Evolutionary conservation across 148 eudicot genomes (phyloP).

Genomic region (Rhododendron simsii): DNA sequence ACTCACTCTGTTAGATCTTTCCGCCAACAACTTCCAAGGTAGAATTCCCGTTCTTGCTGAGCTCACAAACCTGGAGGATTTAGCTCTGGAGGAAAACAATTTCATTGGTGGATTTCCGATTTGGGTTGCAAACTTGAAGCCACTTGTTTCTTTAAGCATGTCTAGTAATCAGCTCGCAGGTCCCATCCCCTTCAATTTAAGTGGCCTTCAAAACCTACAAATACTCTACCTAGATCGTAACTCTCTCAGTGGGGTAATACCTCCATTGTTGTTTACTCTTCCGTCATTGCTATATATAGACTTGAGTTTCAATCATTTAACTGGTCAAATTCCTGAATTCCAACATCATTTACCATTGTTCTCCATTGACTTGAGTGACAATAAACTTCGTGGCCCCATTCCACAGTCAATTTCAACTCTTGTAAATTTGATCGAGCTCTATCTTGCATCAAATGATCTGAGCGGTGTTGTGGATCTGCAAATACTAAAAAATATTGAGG

Average conservation of each 20-base stretch:
- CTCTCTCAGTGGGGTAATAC: conserved; percentile 21
- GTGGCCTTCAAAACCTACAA: not conserved
- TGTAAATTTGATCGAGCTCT: not conserved
- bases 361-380: not conserved
- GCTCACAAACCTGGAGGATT: not conserved
- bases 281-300: not conserved
- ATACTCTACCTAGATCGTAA: not conserved
- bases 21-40: too few species aligned
- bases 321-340: conserved; percentile 11
- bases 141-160: not conserved
- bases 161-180: not conserved
- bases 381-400: conserved; percentile 7
- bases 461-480: conserved; percentile 12
- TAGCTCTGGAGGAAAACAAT: not conserved
- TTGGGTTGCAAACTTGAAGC: not conserved
- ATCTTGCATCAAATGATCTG: not conserved
- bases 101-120: not conserved
- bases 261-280: conserved; percentile 20
- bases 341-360: not conserved
- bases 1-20: too few species aligned
- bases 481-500: not conserved
- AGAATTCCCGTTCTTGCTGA: not conserved
- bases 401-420: conserved; percentile 5
- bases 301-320: conserved; percentile 6
- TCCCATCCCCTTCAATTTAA: not conserved